These are phyloP conservation scores for Eucalyptus fibrosa DNA, from an alignment of 345 rosid species.

Conservation along the genomic window DNA sequence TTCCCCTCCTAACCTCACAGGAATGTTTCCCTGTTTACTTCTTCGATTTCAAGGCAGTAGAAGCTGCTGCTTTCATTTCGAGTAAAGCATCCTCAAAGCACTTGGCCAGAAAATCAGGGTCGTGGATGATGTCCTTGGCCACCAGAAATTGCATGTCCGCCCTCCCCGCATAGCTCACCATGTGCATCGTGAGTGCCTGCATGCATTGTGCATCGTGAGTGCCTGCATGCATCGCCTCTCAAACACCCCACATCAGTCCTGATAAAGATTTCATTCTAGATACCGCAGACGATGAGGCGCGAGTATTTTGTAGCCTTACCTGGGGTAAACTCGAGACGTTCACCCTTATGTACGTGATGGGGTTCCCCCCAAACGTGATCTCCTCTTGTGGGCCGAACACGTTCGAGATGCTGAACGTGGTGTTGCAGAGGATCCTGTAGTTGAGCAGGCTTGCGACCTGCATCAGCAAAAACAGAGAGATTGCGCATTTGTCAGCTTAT, in stretches of 20 bases:
- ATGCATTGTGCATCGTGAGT: constrained; percentile 35
- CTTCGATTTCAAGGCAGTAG: not conserved
- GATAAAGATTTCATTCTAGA: not conserved
- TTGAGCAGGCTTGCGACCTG: constrained; percentile 31
- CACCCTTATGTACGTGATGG: constrained; percentile 10
- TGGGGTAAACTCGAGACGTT: constrained; percentile 26
- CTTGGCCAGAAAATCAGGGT: constrained; percentile 47
- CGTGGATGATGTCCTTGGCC: constrained; percentile 54
- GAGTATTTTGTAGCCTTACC: not conserved
- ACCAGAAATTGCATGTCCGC: constrained; percentile 56
- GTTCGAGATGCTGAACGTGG: constrained; percentile 40
- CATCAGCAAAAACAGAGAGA: not conserved
- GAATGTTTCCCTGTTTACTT: not conserved
- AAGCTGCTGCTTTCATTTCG: constrained; percentile 45
- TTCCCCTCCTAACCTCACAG: not conserved
- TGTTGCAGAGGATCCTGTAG: constrained; percentile 32
- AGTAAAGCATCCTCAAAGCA: constrained; percentile 43
- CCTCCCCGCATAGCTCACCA: constrained; percentile 51
- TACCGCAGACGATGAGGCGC: not conserved
- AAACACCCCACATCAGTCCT: not conserved
- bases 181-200: constrained; percentile 36
- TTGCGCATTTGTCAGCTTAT: not conserved
- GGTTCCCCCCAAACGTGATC: constrained; percentile 25
- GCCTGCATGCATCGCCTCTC: no score
- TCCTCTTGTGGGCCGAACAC: constrained; percentile 40